Evolutionary conservation across 192 early-diverging fungal species (phyloP), one percentile per base, ranked within the genome.

Genomic region (Endogone sp.): DNA sequence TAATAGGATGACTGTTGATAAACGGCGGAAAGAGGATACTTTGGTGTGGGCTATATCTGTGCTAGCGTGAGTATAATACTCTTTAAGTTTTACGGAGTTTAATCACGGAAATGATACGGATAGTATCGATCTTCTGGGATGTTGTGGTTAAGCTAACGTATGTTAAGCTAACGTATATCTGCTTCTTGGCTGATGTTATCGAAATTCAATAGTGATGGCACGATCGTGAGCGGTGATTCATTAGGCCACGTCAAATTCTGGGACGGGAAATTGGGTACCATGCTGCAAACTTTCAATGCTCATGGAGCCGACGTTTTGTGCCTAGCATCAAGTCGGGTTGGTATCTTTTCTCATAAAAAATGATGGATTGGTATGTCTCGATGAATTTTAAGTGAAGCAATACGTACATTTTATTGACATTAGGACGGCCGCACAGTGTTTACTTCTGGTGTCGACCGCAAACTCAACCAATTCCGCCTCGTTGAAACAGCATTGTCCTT

Each of bases 301-400:
- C 94, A 96, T 64, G 84, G 80, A 29, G 95, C 97, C 0, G 94
- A 97, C 77, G 92, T 98, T 29, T 85, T 99, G 4, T 94, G 92
- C 62, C 74, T 99, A 63, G 90, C 86, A 20, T 84, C 81, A 20
- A 83, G 82, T 66, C 72, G 79, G 37, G 37, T 49, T 11, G 37
- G 37, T 25, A 81, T 11, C 16, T 49, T 16, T 49, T 49, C 16
- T 16, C 37, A 6, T 49, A 16, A 49, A 49, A 11, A 49, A 16
- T 11, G 9, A 16, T 49, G 37, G 16, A 49, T 49, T 6, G 37
- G 6, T 16, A 16, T 49, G 37, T 49, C 37, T n/a, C n/a, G n/a
- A n/a, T n/a, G n/a, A n/a, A n/a, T n/a, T n/a, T n/a, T n/a, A n/a
- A n/a, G n/a, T n/a, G n/a, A n/a, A n/a, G n/a, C n/a, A n/a, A n/a